Evolutionary conservation across 2,329 filamentous ascomycete genomes (phyloP).

Genomic region (Fusarium graminum): DNA sequence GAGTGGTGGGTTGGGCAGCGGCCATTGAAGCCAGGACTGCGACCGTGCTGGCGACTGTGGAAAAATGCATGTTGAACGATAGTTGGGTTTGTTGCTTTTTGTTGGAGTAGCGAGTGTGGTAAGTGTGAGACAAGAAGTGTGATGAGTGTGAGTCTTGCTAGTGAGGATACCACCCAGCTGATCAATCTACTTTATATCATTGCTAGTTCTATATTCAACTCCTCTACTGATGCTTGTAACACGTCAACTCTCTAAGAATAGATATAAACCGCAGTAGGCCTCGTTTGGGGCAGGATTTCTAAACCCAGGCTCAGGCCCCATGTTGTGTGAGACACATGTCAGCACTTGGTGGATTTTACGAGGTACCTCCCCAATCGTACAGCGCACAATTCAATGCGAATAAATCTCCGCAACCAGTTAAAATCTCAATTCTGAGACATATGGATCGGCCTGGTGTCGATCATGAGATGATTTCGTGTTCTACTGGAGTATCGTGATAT

Average conservation of each 20-base stretch:
- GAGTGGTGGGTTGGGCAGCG: conserved; percentile 8
- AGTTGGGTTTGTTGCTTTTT: background rate
- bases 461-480: conserved; percentile 15
- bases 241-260: conserved; percentile 28
- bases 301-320: background rate
- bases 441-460: conserved; percentile 17
- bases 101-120: background rate
- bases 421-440: background rate
- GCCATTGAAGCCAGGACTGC: conserved; percentile 15
- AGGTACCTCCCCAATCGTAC: conserved; percentile 5
- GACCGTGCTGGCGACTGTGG: conserved; percentile 10
- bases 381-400: conserved; percentile 6
- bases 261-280: conserved; percentile 22
- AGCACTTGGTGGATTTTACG: conserved; percentile 26
- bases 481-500: conserved; percentile 4
- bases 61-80: conserved; percentile 22
- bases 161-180: background rate
- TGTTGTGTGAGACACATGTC: conserved; percentile 26
- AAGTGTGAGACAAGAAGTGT: background rate
- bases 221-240: background rate
- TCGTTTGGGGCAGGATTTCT: background rate
- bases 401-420: conserved; percentile 15
- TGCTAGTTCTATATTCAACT: background rate
- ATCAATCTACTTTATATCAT: background rate
- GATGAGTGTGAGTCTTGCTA: background rate